Base-by-base conservation (phyloP, 441 rosid genomes). In the Eruca vesicaria region DNA sequence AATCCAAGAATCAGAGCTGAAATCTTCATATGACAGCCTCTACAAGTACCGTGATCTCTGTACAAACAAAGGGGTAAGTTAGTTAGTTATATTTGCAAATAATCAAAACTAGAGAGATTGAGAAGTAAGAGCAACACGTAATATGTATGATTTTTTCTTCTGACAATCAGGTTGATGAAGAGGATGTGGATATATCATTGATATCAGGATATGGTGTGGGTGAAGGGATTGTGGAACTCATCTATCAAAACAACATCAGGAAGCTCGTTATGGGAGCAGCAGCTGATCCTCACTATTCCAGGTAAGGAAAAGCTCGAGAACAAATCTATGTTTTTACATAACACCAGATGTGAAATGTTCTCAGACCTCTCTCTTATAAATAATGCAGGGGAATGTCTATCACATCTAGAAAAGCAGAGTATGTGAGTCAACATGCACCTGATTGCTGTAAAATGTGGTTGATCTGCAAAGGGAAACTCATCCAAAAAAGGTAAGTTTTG, bases 261-360 rank as follows among this genome's bases (percentile, higher is more conserved):
- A 84, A 86, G 78, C 96, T 95, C 68, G 97, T 91, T 28, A 91
- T 95, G 92, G 99, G 99, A 78, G 97, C 96, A 66, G 97, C 98
- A 66, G 86, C 92, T 18, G 90, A 93, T 84, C 85, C 76, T 71
- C 89, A 84, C 79, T 84, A 80, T 76, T 84, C 89, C 6, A 91
- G 70, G 95, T 88, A 86, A 43, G 20, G 36, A 45, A 29, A 38
- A 64, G 50, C n/a, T 23, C 41, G 1, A 52, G 62, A 67, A 65
- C 35, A 33, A 12, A 43, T 14, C 8, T 20, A 19, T 38, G 45
- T n/a, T n/a, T n/a, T n/a, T n/a, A n/a, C n/a, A n/a, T n/a, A n/a
- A n/a, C n/a, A n/a, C n/a, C n/a, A n/a, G n/a, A n/a, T n/a, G n/a
- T n/a, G n/a, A n/a, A n/a, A n/a, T n/a, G n/a, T n/a, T n/a, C n/a